Percentiles rank a stretch among this genome's conserved stretches.
These are phyloP conservation scores for Metschnikowia cerradonensis DNA, from an alignment of 805 yeast genomes.

Conservation along the genomic window DNA sequence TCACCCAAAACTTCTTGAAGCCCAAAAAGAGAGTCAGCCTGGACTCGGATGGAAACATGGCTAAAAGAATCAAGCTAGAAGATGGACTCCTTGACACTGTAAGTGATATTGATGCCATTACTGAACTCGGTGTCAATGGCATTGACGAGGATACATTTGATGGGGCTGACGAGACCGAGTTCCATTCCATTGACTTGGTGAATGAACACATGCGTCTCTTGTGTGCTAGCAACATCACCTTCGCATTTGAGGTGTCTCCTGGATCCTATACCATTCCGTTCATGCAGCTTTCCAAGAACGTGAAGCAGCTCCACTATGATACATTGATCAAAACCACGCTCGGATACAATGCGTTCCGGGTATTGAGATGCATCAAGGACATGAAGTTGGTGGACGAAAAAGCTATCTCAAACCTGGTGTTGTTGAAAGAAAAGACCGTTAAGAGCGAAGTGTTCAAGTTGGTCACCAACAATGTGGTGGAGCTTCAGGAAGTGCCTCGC, in stretches of 20 bases:
- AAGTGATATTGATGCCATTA: conserved; percentile 21
- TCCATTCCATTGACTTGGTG: conserved; percentile 34
- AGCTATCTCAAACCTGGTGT: conserved; percentile 65
- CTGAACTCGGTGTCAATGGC: conserved; percentile 8
- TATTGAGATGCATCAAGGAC: conserved; percentile 71
- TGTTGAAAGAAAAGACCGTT: conserved; percentile 74
- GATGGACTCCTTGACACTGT: conserved; percentile 13
- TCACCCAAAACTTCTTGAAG: conserved; percentile 39
- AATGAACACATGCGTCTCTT: conserved; percentile 70
- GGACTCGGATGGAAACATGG: conserved; percentile 1
- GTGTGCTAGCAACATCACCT: conserved; percentile 48
- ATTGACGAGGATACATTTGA: conserved; percentile 10
- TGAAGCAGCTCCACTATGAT: conserved; percentile 52
- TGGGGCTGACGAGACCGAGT: conserved; percentile 6
- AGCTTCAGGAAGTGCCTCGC: conserved; percentile 90
- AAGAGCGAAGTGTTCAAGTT: conserved; percentile 66
- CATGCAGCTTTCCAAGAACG: conserved; percentile 41
- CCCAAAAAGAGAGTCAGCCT: conserved; percentile 19
- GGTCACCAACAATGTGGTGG: conserved; percentile 66
- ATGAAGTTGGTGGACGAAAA: conserved; percentile 81
- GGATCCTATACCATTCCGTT: conserved; percentile 63
- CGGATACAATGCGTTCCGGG: conserved; percentile 65
- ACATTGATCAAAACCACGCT: conserved; percentile 55
- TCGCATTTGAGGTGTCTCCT: conserved; percentile 54
- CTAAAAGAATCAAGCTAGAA: conserved; percentile 42